Percentiles rank a stretch among this genome's conserved stretches.
phyloP scores from a whole-genome alignment of 805 yeast species.

The Metschnikowia santaceciliae region DNA sequence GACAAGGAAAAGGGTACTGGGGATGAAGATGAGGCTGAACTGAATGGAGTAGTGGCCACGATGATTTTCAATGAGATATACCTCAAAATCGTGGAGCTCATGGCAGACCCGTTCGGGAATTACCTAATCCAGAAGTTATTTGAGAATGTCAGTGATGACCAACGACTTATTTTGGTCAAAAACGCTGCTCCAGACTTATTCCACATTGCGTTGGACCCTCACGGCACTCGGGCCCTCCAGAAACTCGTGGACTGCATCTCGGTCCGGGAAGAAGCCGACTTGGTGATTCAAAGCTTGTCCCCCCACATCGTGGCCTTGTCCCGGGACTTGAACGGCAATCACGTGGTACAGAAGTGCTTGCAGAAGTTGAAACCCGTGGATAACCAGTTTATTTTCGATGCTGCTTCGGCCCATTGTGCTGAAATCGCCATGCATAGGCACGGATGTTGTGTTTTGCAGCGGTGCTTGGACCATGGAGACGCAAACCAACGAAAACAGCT shows the following conservation, averaged over 20 bases:
- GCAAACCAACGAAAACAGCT: slow-evolving; percentile 63
- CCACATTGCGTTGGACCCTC: slow-evolving; percentile 83
- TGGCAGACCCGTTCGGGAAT: slow-evolving; percentile 97
- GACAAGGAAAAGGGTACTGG: slow-evolving; percentile 11
- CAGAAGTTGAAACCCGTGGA: slow-evolving; percentile 64
- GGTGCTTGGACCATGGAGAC: slow-evolving; percentile 72
- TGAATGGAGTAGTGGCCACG: slow-evolving; percentile 52
- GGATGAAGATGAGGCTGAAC: no score
- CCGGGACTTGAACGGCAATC: slow-evolving; percentile 92
- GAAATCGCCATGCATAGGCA: slow-evolving; percentile 93
- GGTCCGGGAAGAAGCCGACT: slow-evolving; percentile 64
- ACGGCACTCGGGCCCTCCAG: slow-evolving; percentile 94
- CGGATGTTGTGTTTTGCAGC: slow-evolving; percentile 82
- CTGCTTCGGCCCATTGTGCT: slow-evolving; percentile 68
- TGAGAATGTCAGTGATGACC: slow-evolving; percentile 67
- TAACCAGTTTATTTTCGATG: slow-evolving; percentile 84
- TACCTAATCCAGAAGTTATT: slow-evolving; percentile 87
- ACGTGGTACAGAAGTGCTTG: slow-evolving; percentile 89
- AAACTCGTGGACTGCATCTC: slow-evolving; percentile 80
- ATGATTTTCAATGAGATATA: slow-evolving; percentile 79
- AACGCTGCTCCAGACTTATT: slow-evolving; percentile 72
- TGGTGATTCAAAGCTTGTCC: slow-evolving; percentile 56
- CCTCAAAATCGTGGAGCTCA: slow-evolving; percentile 74
- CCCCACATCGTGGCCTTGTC: slow-evolving; percentile 76
- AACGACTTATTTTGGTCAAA: slow-evolving; percentile 64